Evolutionary conservation across 768 basidiomycete genomes (phyloP).

Genomic region (Mycena galopus): DNA sequence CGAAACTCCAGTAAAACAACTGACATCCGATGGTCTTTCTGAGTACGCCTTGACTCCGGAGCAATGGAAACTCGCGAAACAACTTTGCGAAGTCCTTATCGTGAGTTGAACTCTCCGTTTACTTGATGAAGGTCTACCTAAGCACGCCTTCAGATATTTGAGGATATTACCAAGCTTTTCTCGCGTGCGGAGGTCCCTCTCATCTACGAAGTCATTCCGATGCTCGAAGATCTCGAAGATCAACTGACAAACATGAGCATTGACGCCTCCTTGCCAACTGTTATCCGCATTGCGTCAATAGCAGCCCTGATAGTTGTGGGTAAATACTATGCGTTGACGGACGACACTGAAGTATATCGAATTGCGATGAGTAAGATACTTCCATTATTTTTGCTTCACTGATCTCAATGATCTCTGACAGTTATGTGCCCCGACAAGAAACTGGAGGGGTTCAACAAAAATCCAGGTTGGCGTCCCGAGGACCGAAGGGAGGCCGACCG

Average conservation of each 20-base stretch:
- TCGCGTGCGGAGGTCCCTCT: slow-evolving; percentile 37
- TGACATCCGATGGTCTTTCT: slow-evolving; percentile 36
- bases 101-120: slow-evolving; percentile 24
- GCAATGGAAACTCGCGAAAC: slow-evolving; percentile 44
- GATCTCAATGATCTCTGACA: slow-evolving; percentile 8
- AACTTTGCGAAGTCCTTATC: slow-evolving; percentile 42
- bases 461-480: slow-evolving; percentile 17
- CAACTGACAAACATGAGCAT: slow-evolving; percentile 22
- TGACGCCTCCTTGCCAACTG: slow-evolving; percentile 20
- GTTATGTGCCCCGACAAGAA: slow-evolving; percentile 45
- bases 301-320: slow-evolving; percentile 7
- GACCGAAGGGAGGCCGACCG: background rate
- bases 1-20: slow-evolving; percentile 36
- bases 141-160: slow-evolving; percentile 37
- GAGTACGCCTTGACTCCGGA: slow-evolving; percentile 37
- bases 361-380: background rate
- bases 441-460: slow-evolving; percentile 36
- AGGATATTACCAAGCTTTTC: slow-evolving; percentile 42
- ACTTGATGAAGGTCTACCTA: background rate
- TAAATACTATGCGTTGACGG: background rate
- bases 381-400: too few relatives aligned
- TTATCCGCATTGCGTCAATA: slow-evolving; percentile 26
- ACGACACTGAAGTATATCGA: background rate
- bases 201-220: slow-evolving; percentile 38
- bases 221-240: slow-evolving; percentile 34